A percentile compares a stretch with the other conserved stretches of the same genome.
phyloP scores from a whole-genome alignment of 164 flowering plant species.

The Vitis cinerea region DNA sequence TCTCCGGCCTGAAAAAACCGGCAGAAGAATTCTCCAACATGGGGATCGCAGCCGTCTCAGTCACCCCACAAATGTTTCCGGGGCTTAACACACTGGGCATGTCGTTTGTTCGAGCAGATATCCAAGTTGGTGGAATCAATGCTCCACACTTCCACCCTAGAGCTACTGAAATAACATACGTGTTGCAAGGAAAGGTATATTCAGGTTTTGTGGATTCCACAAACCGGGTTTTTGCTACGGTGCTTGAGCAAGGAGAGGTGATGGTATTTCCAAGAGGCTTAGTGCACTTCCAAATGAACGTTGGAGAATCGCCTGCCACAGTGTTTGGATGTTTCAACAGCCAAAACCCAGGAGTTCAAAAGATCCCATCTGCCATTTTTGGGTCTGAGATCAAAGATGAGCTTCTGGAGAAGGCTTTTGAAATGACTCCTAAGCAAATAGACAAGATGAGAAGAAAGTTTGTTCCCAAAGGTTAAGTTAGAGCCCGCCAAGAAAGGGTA shows the following conservation, averaged over 20 bases:
- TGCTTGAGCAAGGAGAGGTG: conserved; percentile 62
- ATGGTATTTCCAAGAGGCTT: conserved; percentile 72
- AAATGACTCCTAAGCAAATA: conserved; percentile 49
- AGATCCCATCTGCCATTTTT: conserved; percentile 52
- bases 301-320: conserved; percentile 51
- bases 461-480: conserved; percentile 19
- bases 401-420: conserved; percentile 73
- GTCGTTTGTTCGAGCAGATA: conserved; percentile 70
- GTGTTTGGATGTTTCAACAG: conserved; percentile 61
- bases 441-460: conserved; percentile 49
- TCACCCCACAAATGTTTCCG: conserved; percentile 47
- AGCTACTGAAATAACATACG: conserved; percentile 56
- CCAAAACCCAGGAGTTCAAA: conserved; percentile 67
- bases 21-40: conserved; percentile 39
- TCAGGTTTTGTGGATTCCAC: conserved; percentile 68
- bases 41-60: conserved; percentile 43
- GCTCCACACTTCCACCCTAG: conserved; percentile 71
- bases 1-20: conserved; percentile 41
- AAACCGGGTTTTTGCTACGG: conserved; percentile 49
- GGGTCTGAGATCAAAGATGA: conserved; percentile 62
- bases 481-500: no score
- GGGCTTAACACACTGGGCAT: conserved; percentile 75
- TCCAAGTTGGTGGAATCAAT: conserved; percentile 51
- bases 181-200: conserved; percentile 55
- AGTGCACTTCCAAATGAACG: conserved; percentile 73